These are phyloP conservation scores for Podospora tetraspora DNA, from an alignment of 495 filamentous ascomycete species.

Conservation along the genomic window DNA sequence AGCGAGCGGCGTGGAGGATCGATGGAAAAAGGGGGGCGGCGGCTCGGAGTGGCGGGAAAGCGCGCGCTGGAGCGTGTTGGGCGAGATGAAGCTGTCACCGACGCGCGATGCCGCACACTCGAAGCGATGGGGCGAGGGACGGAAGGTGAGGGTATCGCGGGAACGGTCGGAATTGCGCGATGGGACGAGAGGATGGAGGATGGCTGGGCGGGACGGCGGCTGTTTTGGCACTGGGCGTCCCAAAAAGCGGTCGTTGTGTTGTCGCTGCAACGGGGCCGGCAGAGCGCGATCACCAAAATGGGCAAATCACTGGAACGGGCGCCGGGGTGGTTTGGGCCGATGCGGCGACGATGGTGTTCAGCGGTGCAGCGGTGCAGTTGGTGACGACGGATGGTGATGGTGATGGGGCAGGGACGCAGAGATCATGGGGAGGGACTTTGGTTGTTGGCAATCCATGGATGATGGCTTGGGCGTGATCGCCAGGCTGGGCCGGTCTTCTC, in stretches of 20 bases:
- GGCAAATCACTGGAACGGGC: conserved; percentile 16
- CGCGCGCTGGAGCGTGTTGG: neutral
- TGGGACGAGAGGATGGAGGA: neutral
- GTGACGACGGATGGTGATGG: conserved; percentile 20
- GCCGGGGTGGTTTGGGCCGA: conserved; percentile 12
- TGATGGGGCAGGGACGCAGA: conserved; percentile 12
- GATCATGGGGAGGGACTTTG: conserved; percentile 9
- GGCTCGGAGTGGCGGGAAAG: neutral
- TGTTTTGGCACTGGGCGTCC: conserved; percentile 6
- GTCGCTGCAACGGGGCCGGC: conserved; percentile 16
- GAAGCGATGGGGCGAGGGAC: neutral
- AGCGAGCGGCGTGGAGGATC: neutral
- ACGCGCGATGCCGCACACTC: neutral
- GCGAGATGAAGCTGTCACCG: conserved; percentile 1
- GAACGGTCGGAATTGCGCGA: conserved; percentile 14
- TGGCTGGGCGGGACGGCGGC: neutral
- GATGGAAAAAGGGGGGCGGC: neutral
- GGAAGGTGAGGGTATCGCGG: conserved; percentile 17
- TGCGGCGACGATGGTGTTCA: conserved; percentile 28
- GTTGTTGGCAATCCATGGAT: conserved; percentile 23
- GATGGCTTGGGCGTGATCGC: conserved; percentile 16
- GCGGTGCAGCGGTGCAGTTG: conserved; percentile 1
- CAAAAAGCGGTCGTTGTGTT: conserved; percentile 2
- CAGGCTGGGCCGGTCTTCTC: conserved; percentile 27
- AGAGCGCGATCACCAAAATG: conserved; percentile 17